Percentiles rank a stretch among this genome's conserved stretches.
phyloP scores from a whole-genome alignment of 2,329 filamentous ascomycete genomes.

The Orbilia ellipsospora region DNA sequence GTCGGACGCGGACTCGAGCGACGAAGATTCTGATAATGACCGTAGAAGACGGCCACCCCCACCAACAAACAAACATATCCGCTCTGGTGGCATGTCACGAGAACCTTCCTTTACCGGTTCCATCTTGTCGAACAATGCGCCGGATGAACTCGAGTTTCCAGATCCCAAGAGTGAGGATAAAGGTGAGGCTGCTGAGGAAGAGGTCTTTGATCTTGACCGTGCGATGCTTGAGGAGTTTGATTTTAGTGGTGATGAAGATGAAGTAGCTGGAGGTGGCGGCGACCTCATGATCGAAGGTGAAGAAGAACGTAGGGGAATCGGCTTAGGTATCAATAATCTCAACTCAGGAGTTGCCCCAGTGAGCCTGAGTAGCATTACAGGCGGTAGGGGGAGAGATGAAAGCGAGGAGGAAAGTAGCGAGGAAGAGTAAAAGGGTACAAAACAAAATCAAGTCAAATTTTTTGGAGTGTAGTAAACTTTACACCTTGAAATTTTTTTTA shows the following conservation, averaged over 20 bases:
- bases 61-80: conserved; percentile 36
- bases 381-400: conserved; percentile 34
- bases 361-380: conserved; percentile 35
- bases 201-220: conserved; percentile 31
- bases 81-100: conserved; percentile 40
- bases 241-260: conserved; percentile 34
- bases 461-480: too few species aligned
- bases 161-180: conserved; percentile 50
- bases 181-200: conserved; percentile 33
- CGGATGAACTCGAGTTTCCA: conserved; percentile 45
- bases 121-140: conserved; percentile 38
- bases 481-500: too few species aligned
- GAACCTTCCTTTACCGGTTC: conserved; percentile 44
- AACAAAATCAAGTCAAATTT: too few species aligned
- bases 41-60: conserved; percentile 14
- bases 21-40: conserved; percentile 32
- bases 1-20: conserved; percentile 47
- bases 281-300: conserved; percentile 49
- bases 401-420: conserved; percentile 50
- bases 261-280: conserved; percentile 15
- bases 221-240: conserved; percentile 42
- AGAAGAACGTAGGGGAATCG: conserved; percentile 33
- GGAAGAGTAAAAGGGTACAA: conserved; percentile 20
- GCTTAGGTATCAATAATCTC: conserved; percentile 32
- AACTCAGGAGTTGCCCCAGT: conserved; percentile 2